Evolutionary conservation across 2,329 filamentous ascomycete genomes (phyloP), one percentile per base, ranked within the genome.

Genomic region (Aspergillus candidus): DNA sequence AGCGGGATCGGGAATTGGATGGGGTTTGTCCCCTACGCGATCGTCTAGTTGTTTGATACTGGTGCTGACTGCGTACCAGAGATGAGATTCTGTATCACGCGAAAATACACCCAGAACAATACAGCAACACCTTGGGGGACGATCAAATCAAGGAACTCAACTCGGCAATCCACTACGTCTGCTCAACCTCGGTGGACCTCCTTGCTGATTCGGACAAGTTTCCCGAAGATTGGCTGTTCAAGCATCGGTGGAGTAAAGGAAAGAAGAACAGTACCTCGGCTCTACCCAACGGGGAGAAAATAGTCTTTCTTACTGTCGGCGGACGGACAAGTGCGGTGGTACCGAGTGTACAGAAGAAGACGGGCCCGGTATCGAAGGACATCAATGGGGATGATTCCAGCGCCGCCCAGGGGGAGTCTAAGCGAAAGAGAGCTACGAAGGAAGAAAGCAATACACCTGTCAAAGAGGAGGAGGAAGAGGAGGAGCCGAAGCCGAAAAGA

Each of bases 1-100:
- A 93, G 86, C 58, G 93, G 93, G 6, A 87, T 98, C 50, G 93
- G 93, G 0, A 97, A 97, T 61, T 98, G 91, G 91, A 91, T 98
- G 42, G 89, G 84, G 69, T 79, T 65, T 52, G 74, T 62, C 31
- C 4, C 42, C 7, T 6, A 1, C 10, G 18, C 3, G 27, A n/a
- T 7, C 7, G 3, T 12, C 5, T n/a, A n/a, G 8, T 13, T 3
- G 37, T 32, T 27, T 30, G 17, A 18, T 10, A 12, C 6, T 38
- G 11, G 44, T 15, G 33, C 42, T 53, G 18, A 57, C 41, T 15
- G 6, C 10, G 33, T 18, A 32, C 17, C 40, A 77, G 78, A 1
- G 93, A 98, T 61, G 93, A 98, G 65, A 83, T 95, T 6, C 72
- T 98, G 40, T 98, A 90, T 59, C 84, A 97, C 55, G 86, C 93